Evolutionary conservation across 208 protist genomes (phyloP), one percentile per base, ranked within the genome.

Genomic region (Wallacemonas collosoma): DNA sequence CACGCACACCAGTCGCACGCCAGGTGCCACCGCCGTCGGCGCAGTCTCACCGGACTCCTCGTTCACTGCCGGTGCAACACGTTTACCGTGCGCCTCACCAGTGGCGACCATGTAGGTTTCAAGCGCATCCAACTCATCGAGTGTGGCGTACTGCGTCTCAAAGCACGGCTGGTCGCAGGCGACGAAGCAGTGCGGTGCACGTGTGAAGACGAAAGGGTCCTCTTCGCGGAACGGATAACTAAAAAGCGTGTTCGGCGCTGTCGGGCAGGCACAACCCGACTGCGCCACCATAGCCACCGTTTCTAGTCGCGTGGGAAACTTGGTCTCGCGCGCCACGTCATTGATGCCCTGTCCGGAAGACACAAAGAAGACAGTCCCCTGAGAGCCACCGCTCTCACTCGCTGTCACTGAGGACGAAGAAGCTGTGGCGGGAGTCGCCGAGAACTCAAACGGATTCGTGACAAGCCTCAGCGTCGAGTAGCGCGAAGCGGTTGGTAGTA

Each of bases 211-310:
- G 71, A 98, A 97, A 7, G 95, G 95, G 63, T 98, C 95, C 0
- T 61, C 55, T 11, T 91, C 68, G 53, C 80, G 75, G 66, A 97
- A 98, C 9, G 95, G 93, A 64, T 97, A 98, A 58, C 95, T 96
- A 68, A 90, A 93, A n/a, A 97, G 79, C 2, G 91, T 97, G 78
- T 97, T 95, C 4, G 95, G 95, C 0, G 93, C 92, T 14, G 95
- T 97, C 14, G 95, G 95, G 64, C 89, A 95, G 38, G 91, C 82
- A 48, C 91, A 95, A 2, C 88, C 89, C 3, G 79, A 88, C 54
- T 71, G 83, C 51, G 97, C 58, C 26, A 95, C 74, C 74, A 87
- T 80, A 17, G 77, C 76, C 88, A 98, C 86, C 5, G 90, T 77
- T 17, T 94, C 89, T 1, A 95, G 71, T 0, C 85, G 83, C 8